Evolutionary conservation across 108 stramenopile species (phyloP).

Genomic region (Cyclotella sp.): DNA sequence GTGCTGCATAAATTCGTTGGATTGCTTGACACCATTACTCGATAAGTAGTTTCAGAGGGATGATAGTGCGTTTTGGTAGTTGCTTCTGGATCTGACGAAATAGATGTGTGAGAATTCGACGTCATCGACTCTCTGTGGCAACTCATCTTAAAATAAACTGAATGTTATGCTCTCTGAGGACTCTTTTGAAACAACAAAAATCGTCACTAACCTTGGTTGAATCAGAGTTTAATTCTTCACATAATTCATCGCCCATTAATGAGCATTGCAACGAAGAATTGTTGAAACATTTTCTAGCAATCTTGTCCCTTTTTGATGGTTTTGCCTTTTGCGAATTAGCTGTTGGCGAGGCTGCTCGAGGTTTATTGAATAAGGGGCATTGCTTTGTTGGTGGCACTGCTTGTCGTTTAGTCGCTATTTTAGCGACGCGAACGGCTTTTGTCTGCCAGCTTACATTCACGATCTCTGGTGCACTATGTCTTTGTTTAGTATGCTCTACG

Average conservation of each 20-base stretch:
- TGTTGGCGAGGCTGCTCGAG: background rate
- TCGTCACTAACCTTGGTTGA: background rate
- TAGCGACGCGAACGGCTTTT: too few species aligned
- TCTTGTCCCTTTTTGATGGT: background rate
- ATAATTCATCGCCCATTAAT: background rate
- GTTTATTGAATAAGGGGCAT: too few species aligned
- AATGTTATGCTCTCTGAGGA: background rate
- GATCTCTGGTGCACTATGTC: too few species aligned
- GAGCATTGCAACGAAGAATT: slow-evolving; percentile 2
- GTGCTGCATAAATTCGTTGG: too few species aligned
- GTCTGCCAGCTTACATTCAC: too few species aligned
- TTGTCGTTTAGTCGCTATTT: too few species aligned
- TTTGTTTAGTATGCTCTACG: too few species aligned
- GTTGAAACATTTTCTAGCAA: background rate
- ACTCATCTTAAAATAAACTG: background rate
- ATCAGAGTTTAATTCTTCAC: too few species aligned
- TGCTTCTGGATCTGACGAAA: background rate
- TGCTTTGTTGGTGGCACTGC: too few species aligned
- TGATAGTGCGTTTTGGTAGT: too few species aligned
- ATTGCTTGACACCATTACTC: slow-evolving; percentile 17
- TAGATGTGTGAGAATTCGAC: too few species aligned
- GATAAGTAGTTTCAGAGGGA: background rate
- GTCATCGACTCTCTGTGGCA: too few species aligned
- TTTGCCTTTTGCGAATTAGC: background rate
- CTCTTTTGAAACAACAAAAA: background rate